A percentile compares a stretch with the other conserved stretches of the same genome.
These are phyloP conservation scores for Annona squamosa DNA, from an alignment of 164 flowering plant genomes.

Conservation along the genomic window DNA sequence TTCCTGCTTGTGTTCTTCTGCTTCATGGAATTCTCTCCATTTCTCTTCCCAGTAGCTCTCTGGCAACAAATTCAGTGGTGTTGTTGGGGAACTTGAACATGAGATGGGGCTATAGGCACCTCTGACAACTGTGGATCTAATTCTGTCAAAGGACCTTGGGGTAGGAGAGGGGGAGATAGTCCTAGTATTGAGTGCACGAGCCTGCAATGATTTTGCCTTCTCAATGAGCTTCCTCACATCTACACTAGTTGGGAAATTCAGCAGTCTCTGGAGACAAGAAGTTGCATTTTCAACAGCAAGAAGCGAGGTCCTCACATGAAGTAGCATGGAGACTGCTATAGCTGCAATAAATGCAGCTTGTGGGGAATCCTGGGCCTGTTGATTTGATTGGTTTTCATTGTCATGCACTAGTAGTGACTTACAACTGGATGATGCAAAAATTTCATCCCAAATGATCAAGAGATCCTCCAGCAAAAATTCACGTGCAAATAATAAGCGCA, in stretches of 20 bases:
- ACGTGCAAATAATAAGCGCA: constrained; percentile 85
- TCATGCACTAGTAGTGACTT: constrained; percentile 20
- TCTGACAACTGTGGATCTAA: constrained; percentile 35
- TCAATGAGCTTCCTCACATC: constrained; percentile 51
- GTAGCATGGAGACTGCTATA: constrained; percentile 88
- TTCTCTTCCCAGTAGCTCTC: constrained; percentile 96
- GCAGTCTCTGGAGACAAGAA: constrained; percentile 73
- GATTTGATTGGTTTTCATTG: constrained; percentile 22
- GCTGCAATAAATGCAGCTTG: constrained; percentile 77
- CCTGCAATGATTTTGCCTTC: constrained; percentile 75
- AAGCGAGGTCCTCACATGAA: constrained; percentile 68
- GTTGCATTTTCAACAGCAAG: constrained; percentile 91
- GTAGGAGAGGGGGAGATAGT: constrained; percentile 23
- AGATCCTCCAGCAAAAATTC: constrained; percentile 75
- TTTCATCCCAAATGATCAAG: constrained; percentile 84
- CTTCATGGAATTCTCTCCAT: constrained; percentile 76
- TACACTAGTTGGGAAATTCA: constrained; percentile 66
- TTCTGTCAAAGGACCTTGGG: constrained; percentile 19
- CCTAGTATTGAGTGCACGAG: constrained; percentile 43
- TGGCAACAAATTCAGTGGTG: constrained; percentile 49
- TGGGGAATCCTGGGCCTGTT: constrained; percentile 42
- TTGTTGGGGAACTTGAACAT: constrained; percentile 46
- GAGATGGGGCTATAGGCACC: constrained; percentile 37
- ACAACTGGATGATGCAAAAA: constrained; percentile 60
- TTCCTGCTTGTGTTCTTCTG: constrained; percentile 45